Percentiles rank a stretch among this genome's conserved stretches.
These are phyloP conservation scores for Blastobotrys elegans DNA, from an alignment of 1,139 yeast genomes.

Conservation along the genomic window DNA sequence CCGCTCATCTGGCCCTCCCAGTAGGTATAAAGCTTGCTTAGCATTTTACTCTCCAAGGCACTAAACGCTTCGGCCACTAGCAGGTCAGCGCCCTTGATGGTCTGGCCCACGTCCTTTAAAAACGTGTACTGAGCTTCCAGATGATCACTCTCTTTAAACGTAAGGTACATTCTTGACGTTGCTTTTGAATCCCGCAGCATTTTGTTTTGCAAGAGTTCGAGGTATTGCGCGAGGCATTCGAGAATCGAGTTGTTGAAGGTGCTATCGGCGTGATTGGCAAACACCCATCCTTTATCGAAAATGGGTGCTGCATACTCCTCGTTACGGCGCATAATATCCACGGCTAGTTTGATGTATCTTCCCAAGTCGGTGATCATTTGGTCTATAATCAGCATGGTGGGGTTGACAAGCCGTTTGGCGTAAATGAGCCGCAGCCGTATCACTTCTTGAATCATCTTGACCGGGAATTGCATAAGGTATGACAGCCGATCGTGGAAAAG, in stretches of 20 bases:
- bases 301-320: conserved; percentile 59
- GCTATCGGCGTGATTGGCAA: conserved; percentile 60
- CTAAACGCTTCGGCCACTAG: conserved; percentile 71
- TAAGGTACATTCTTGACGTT: conserved; percentile 46
- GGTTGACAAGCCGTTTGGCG: conserved; percentile 74
- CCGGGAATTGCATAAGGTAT: conserved; percentile 69
- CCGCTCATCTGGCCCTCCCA: conserved; percentile 66
- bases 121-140: conserved; percentile 70
- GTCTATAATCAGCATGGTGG: conserved; percentile 94
- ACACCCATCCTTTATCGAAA: conserved; percentile 66
- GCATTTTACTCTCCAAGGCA: conserved; percentile 58
- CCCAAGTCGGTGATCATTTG: conserved; percentile 88
- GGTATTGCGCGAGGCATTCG: conserved; percentile 68
- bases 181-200: conserved; percentile 37
- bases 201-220: conserved; percentile 68
- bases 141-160: conserved; percentile 90
- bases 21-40: conserved; percentile 65
- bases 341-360: conserved; percentile 68
- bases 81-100: conserved; percentile 79
- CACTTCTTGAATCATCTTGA: conserved; percentile 74
- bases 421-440: conserved; percentile 70
- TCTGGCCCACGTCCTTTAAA: conserved; percentile 65
- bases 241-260: conserved; percentile 69
- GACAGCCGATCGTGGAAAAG: conserved; percentile 65
- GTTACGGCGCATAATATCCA: conserved; percentile 67